Evolutionary conservation across 345 rosid genomes (phyloP).

Genomic region (Erysimum cheiranthoides): DNA sequence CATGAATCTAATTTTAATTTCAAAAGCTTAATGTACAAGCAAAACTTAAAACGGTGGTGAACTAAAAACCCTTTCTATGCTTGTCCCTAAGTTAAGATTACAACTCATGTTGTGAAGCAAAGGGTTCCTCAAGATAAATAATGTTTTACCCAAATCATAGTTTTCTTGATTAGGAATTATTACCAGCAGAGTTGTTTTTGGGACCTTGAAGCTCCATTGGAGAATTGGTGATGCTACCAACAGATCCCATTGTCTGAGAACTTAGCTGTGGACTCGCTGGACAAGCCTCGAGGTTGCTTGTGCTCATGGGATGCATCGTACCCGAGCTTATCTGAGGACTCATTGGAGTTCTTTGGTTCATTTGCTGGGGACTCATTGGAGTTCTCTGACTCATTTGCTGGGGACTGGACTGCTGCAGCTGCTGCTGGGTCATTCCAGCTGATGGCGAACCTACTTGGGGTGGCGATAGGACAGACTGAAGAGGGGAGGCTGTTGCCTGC

Average conservation of each 20-base stretch:
- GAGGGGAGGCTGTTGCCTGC: slow-evolving; percentile 62
- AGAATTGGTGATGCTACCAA: slow-evolving; percentile 87
- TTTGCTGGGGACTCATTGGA: slow-evolving; percentile 85
- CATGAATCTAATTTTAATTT: slow-evolving; percentile 23
- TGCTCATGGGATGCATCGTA: slow-evolving; percentile 72
- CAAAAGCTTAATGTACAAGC: slow-evolving; percentile 14
- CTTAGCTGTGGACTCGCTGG: slow-evolving; percentile 97
- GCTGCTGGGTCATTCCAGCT: slow-evolving; percentile 67
- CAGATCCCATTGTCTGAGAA: slow-evolving; percentile 92
- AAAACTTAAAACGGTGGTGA: slow-evolving; percentile 7
- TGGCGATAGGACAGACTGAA: slow-evolving; percentile 83
- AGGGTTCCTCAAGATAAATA: slow-evolving; percentile 21
- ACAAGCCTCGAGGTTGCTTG: slow-evolving; percentile 78
- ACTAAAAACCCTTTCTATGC: slow-evolving; percentile 18
- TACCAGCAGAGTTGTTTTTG: slow-evolving; percentile 75
- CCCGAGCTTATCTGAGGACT: slow-evolving; percentile 93
- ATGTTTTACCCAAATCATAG: background rate
- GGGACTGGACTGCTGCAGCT: slow-evolving; percentile 61
- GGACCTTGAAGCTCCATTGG: slow-evolving; percentile 94
- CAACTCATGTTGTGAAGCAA: slow-evolving; percentile 27
- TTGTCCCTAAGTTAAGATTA: slow-evolving; percentile 24
- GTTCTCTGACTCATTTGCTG: slow-evolving; percentile 64
- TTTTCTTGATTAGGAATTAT: slow-evolving; percentile 30
- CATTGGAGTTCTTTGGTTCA: slow-evolving; percentile 84
- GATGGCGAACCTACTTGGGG: slow-evolving; percentile 80